Base-by-base conservation (phyloP, 2,329 filamentous ascomycete species). In the Fusarium sp. region DNA sequence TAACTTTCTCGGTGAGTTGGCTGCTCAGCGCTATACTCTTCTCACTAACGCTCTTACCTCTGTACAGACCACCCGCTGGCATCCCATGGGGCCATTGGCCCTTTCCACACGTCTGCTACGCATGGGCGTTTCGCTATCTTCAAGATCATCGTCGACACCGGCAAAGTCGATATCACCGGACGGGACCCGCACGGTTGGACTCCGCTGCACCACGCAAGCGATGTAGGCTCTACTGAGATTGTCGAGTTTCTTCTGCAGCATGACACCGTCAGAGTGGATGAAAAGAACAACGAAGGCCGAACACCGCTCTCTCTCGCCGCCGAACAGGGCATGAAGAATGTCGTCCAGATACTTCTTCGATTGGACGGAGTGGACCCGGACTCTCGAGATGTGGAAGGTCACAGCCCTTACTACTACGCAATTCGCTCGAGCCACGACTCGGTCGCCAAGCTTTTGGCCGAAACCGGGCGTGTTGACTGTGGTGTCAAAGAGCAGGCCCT, bases 1-100 rank as follows among this genome's bases (percentile, higher is more conserved):
- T 14, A 23, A 50, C 9, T 50, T 40, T 17, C 12, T 7, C 9
- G 5, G 47, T 50, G 14, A 28, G 34, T 28, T 17, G 3, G 7
- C 14, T 6, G 9, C 9, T 17, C 9, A 11, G 8, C 21, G 7
- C 11, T 11, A 3, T 28, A 11, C 7, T 28, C 7, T 3, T 26
- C 24, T 11, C 20, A 10, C 8, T 12, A 2, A 40, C 4, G 3
- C 6, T 19, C 23, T 50, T 11, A 30, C 9, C 3, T 3, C 2
- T 17, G n/a, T 7, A 9, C 4, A 39, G 47, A 7, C 11, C 7
- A 26, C 17, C 32, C 21, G 3, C 4, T 7, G 21, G 43, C 19
- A 32, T 3, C 26, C 1, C 7, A 1, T 1, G 43, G 19, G 3
- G 43, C 24, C 7, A 5, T 17, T 3, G 4, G 7, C 19, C 11